Conservation (phyloP, 208 protist genomes). For the Acanthamoeba triangularis region DNA sequence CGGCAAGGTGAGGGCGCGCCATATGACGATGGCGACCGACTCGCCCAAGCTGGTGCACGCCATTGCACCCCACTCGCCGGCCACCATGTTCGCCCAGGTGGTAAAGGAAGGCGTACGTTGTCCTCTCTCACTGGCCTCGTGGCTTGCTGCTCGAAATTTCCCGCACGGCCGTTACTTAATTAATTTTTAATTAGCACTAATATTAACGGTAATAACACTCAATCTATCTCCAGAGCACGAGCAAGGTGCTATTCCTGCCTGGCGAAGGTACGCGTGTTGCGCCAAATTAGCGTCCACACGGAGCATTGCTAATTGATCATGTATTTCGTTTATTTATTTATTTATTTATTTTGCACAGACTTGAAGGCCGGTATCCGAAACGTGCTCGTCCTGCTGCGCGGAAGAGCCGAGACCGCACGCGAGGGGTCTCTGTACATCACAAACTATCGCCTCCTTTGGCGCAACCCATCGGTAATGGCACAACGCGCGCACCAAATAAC, state of each 20-base stretch:
- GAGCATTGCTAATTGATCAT: too few species aligned
- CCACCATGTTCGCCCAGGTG: conserved; percentile 55
- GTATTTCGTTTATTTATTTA: not conserved
- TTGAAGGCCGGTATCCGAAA: conserved; percentile 44
- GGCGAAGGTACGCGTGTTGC: conserved; percentile 22
- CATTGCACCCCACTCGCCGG: conserved; percentile 3
- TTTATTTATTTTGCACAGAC: not conserved
- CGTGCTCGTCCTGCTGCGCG: conserved; percentile 36
- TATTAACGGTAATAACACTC: not conserved
- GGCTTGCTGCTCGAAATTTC: not conserved
- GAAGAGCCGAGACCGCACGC: conserved; percentile 27
- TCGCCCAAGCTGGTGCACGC: conserved; percentile 61
- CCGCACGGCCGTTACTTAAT: not conserved
- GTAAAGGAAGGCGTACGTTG: conserved; percentile 49
- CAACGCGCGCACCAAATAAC: too few species aligned
- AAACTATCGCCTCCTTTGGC: conserved; percentile 70
- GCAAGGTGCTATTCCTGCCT: conserved; percentile 69
- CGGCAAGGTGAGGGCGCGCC: not conserved
- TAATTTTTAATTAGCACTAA: not conserved
- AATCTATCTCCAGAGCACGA: not conserved
- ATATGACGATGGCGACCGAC: not conserved
- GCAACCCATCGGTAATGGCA: conserved; percentile 23
- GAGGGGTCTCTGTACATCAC: conserved; percentile 69
- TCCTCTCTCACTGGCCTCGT: not conserved
- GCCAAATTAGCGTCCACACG: not conserved